Conservation (phyloP, 1,139 yeast genomes). For the Candida anutae region DNA sequence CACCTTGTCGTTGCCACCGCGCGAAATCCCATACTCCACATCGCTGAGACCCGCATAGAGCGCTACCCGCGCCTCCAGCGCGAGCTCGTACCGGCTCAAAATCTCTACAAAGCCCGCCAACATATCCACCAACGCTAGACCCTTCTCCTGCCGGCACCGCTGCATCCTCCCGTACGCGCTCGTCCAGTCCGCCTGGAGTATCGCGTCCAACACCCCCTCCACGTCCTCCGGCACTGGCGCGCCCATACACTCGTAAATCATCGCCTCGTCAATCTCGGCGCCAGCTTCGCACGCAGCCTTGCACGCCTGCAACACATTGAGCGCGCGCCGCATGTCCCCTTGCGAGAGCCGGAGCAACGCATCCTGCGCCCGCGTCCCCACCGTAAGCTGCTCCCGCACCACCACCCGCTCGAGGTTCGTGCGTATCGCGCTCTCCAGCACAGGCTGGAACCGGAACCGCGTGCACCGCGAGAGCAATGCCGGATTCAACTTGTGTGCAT, state of each 20-base stretch:
- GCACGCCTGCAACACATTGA: conserved; percentile 92
- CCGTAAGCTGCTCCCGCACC: conserved; percentile 52
- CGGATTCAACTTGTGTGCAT: conserved; percentile 91
- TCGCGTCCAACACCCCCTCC: conserved; percentile 63
- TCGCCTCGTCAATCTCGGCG: conserved; percentile 50
- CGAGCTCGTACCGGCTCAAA: conserved; percentile 59
- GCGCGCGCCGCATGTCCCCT: conserved; percentile 95
- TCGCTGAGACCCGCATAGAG: conserved; percentile 70
- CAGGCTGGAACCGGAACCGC: conserved; percentile 85
- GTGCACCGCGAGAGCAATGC: conserved; percentile 94
- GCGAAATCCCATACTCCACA: conserved; percentile 82
- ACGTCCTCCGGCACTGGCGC: conserved; percentile 89
- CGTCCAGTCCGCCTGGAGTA: conserved; percentile 84
- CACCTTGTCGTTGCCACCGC: conserved; percentile 87
- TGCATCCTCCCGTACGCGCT: conserved; percentile 62
- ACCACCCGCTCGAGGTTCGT: conserved; percentile 64
- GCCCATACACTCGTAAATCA: conserved; percentile 92
- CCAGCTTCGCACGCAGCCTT: conserved; percentile 54
- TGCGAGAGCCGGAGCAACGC: conserved; percentile 65
- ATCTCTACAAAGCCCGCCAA: conserved; percentile 69
- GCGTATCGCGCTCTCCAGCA: conserved; percentile 58
- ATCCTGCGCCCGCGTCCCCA: conserved; percentile 51
- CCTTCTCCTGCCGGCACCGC: conserved; percentile 59
- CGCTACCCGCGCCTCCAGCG: conserved; percentile 50
- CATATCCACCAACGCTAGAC: conserved; percentile 84